Conservation (phyloP, 495 filamentous ascomycete species). For the Margaritispora aquatica region DNA sequence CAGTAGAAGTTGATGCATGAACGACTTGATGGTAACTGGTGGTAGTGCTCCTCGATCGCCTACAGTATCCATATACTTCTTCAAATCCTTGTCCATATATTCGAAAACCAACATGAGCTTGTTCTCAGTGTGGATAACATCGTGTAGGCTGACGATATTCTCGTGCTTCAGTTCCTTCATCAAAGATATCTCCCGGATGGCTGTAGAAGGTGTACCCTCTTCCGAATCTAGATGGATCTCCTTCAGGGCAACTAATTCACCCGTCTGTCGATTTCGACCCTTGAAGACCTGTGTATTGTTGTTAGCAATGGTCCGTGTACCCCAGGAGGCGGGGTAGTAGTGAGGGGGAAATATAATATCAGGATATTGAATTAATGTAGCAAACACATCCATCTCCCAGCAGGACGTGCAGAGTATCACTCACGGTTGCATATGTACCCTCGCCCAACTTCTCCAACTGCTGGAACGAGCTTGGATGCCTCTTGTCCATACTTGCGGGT, state of each 20-base stretch:
- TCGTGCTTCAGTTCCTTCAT: slow-evolving; percentile 99
- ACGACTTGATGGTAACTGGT: slow-evolving; percentile 85
- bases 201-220: slow-evolving; percentile 96
- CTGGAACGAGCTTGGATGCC: slow-evolving; percentile 93
- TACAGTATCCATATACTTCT: slow-evolving; percentile 96
- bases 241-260: slow-evolving; percentile 94
- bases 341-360: no score
- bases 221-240: slow-evolving; percentile 99
- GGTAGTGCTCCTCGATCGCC: slow-evolving; percentile 79
- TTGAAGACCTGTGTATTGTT: slow-evolving; percentile 76
- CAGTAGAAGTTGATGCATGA: slow-evolving; percentile 92
- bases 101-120: slow-evolving; percentile 99
- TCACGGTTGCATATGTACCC: slow-evolving; percentile 96
- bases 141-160: slow-evolving; percentile 94
- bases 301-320: not conserved
- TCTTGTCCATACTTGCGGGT: slow-evolving; percentile 37
- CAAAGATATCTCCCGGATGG: slow-evolving; percentile 95
- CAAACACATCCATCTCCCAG: no score
- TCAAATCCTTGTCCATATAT: slow-evolving; percentile 97
- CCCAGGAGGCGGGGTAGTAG: not conserved
- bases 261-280: slow-evolving; percentile 91
- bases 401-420: no score
- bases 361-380: no score
- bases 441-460: slow-evolving; percentile 98
- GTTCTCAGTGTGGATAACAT: slow-evolving; percentile 99